phyloP scores from a whole-genome alignment of 1,284 basidiomycete species.

The Schizophyllum amplum region DNA sequence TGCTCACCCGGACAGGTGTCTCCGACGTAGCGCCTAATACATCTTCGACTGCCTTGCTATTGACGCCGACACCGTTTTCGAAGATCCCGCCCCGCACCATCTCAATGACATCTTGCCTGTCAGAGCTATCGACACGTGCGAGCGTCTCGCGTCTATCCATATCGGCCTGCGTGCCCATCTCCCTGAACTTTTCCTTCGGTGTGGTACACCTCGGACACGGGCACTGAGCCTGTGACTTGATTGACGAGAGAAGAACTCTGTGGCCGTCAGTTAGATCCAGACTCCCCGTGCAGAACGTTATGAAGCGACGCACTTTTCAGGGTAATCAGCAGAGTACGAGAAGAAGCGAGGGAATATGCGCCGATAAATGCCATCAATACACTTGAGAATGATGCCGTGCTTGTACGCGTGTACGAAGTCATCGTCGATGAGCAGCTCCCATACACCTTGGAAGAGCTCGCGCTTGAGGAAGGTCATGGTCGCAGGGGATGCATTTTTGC shows the following conservation, averaged over 20 bases:
- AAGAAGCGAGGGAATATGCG: conserved; percentile 21
- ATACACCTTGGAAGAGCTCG: conserved; percentile 25
- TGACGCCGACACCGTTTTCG: neutral
- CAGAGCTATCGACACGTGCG: neutral
- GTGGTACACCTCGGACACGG: conserved; percentile 27
- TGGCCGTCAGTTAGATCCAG: neutral
- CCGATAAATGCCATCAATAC: conserved; percentile 19
- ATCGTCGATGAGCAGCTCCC: conserved; percentile 20
- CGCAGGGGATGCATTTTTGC: conserved; percentile 9
- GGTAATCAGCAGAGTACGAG: conserved; percentile 27
- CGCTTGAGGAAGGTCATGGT: conserved; percentile 19
- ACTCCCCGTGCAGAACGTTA: neutral
- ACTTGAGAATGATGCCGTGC: conserved; percentile 21
- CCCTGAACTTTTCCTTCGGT: conserved; percentile 13
- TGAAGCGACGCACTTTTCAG: conserved; percentile 22
- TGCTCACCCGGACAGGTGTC: conserved; percentile 1
- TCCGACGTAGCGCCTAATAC: conserved; percentile 1
- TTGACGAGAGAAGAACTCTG: conserved; percentile 26
- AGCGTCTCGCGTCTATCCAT: conserved; percentile 1
- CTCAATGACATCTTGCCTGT: neutral
- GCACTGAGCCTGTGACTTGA: conserved; percentile 21
- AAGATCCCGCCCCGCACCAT: conserved; percentile 9
- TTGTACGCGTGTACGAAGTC: conserved; percentile 23
- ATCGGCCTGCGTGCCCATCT: conserved; percentile 14
- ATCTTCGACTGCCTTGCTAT: conserved; percentile 4